Evolutionary conservation across 768 basidiomycete species (phyloP), one percentile per base, ranked within the genome.

Genomic region (Paxillus involutus): DNA sequence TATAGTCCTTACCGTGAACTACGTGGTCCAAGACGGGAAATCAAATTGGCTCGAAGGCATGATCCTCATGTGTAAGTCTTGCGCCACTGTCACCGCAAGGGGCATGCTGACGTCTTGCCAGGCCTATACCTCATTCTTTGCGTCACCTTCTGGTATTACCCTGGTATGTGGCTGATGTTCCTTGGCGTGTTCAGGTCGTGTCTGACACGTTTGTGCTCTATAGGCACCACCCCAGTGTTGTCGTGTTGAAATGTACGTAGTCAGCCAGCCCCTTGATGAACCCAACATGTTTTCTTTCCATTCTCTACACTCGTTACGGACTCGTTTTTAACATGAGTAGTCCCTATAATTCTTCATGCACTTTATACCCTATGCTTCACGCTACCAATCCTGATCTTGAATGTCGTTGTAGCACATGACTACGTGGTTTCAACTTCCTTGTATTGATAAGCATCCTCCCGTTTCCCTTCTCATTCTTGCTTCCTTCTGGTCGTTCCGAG

Each of bases 1-100:
- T 40, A 3, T 53, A 87, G 86, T 91, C 13, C 74, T 91, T 59
- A 89, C 90, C 4, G 91, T 96, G 70, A 91, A 89, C 64, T 91
- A 90, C 63, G 85, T 88, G 19, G 81, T 95, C 6, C 80, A 84
- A 46, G 95, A 97, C 60, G 93, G 93, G 12, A 89, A 84, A 65
- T 90, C 87, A 29, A 96, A 95, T 68, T 97, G 94, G 85, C 77
- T 97, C n/a, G 94, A 96, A 70, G 92, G 91, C 21, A 70, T 85
- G 61, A 84, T 91, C 52, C 77, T 92, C n/a, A 81, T 91, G 52
- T 83, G 86, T 81, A 58, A 45, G 75, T 66, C 7, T 26, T 44
- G 11, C 30, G 6, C 42, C 3, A 0, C 52, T 11, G 42, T 57
- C 32, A 55, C 40, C 7, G 16, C 40, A 11, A 33, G 35, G 35